These are phyloP conservation scores for Acanthamoeba divionensis DNA, from an alignment of 208 protist species.

Conservation along the genomic window DNA sequence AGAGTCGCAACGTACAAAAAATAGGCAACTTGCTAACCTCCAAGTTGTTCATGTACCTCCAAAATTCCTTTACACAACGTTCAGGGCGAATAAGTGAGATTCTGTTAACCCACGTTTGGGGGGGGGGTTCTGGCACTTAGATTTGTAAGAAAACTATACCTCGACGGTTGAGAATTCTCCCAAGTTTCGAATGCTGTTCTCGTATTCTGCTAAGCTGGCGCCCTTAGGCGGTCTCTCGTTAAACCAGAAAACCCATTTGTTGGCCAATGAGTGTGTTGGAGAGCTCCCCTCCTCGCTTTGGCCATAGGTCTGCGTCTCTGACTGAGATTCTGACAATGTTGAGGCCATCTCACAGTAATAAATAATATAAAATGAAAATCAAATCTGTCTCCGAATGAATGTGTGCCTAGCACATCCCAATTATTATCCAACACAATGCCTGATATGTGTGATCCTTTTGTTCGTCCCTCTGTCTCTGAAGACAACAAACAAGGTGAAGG, in stretches of 20 bases:
- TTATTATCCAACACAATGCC: no score
- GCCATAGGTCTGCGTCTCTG: no score
- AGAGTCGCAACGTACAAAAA: background rate
- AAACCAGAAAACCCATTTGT: slow-evolving; percentile 30
- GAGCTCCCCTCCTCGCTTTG: background rate
- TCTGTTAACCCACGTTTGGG: background rate
- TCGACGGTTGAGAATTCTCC: slow-evolving; percentile 6
- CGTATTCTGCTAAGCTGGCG: slow-evolving; percentile 2
- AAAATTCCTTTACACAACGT: background rate
- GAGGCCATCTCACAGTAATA: no score
- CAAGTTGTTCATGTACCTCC: slow-evolving; percentile 30
- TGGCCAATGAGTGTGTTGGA: background rate
- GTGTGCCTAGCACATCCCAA: no score
- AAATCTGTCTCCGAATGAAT: no score
- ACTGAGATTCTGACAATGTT: no score
- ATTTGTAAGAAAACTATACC: background rate
- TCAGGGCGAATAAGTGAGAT: background rate
- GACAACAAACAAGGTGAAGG: no score
- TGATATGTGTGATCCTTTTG: no score
- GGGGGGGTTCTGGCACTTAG: background rate
- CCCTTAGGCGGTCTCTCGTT: slow-evolving; percentile 28
- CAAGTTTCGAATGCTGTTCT: background rate
- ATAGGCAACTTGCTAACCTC: background rate
- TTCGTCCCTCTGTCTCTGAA: no score
- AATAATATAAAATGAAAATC: no score